Evolutionary conservation across 495 filamentous ascomycete species (phyloP).

Genomic region (Penicillium malachiteum): DNA sequence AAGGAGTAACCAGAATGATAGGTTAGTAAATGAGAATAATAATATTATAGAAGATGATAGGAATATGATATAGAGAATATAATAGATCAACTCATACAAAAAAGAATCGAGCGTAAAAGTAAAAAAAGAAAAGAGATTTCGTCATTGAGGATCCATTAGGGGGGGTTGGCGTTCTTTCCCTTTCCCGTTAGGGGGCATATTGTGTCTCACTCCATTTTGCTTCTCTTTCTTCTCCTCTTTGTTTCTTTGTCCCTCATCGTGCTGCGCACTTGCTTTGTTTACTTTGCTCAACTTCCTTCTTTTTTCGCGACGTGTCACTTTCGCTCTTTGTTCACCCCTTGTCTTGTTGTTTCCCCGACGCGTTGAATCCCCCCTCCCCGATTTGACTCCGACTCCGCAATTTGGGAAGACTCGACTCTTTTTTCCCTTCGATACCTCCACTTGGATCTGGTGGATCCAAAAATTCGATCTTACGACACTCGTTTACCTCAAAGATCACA

Average conservation of each 20-base stretch:
- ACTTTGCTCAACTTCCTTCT: slow-evolving; percentile 7
- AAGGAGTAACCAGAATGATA: too few species aligned
- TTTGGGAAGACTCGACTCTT: neutral
- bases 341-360: neutral
- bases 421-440: neutral
- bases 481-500: neutral
- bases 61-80: too few species aligned
- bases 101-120: too few species aligned
- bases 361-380: neutral
- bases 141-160: too few species aligned
- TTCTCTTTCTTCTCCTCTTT: slow-evolving; percentile 1
- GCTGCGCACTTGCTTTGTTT: slow-evolving; percentile 22
- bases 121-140: too few species aligned
- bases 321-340: neutral
- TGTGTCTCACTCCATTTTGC: slow-evolving; percentile 19
- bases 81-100: too few species aligned
- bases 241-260: slow-evolving; percentile 6
- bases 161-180: too few species aligned
- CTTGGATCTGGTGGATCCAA: neutral
- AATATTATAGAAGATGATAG: too few species aligned
- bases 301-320: slow-evolving; percentile 6
- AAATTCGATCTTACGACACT: neutral
- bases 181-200: too few species aligned
- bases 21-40: too few species aligned
- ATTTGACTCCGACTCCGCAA: neutral